These are phyloP conservation scores for Colletotrichum lindemuthianum DNA, from an alignment of 2,329 filamentous ascomycete genomes.

Conservation along the genomic window DNA sequence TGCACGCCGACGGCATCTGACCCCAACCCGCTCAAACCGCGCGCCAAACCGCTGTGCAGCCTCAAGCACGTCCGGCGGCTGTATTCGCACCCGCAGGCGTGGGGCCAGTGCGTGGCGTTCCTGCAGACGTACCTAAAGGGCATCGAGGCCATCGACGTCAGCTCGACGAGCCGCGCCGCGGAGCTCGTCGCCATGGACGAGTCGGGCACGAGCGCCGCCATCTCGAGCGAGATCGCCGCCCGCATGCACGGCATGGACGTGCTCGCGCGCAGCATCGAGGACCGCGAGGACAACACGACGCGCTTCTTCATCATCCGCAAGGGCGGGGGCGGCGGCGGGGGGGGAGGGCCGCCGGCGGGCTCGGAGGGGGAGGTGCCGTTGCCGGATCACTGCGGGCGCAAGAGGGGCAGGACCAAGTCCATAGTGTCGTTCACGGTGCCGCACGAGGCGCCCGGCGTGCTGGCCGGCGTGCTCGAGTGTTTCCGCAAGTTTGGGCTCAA, in stretches of 20 bases:
- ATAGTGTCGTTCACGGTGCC: slow-evolving; percentile 86
- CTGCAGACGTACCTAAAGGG: slow-evolving; percentile 75
- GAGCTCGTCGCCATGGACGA: slow-evolving; percentile 74
- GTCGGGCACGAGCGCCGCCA: slow-evolving; percentile 74
- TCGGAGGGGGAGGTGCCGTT: slow-evolving; percentile 11
- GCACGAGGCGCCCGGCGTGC: slow-evolving; percentile 80
- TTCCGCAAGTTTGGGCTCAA: slow-evolving; percentile 81
- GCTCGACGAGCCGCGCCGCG: slow-evolving; percentile 86
- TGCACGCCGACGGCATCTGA: slow-evolving; percentile 60
- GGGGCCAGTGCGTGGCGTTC: slow-evolving; percentile 88
- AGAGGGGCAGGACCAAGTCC: slow-evolving; percentile 65
- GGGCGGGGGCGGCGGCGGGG: slow-evolving; percentile 38
- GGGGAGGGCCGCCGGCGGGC: no score
- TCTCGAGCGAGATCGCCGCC: slow-evolving; percentile 80
- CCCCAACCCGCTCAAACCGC: slow-evolving; percentile 56
- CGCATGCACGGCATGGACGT: slow-evolving; percentile 73
- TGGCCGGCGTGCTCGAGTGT: slow-evolving; percentile 82
- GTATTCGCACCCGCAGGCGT: slow-evolving; percentile 95
- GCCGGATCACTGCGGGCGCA: slow-evolving; percentile 27
- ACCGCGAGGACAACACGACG: slow-evolving; percentile 80
- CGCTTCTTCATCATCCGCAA: slow-evolving; percentile 76
- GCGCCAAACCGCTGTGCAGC: slow-evolving; percentile 57
- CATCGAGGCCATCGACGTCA: slow-evolving; percentile 84
- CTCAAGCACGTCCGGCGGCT: slow-evolving; percentile 76
- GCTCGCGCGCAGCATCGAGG: slow-evolving; percentile 76